These are phyloP conservation scores for Tilletia indica DNA, from an alignment of 1,284 basidiomycete genomes.

Conservation along the genomic window DNA sequence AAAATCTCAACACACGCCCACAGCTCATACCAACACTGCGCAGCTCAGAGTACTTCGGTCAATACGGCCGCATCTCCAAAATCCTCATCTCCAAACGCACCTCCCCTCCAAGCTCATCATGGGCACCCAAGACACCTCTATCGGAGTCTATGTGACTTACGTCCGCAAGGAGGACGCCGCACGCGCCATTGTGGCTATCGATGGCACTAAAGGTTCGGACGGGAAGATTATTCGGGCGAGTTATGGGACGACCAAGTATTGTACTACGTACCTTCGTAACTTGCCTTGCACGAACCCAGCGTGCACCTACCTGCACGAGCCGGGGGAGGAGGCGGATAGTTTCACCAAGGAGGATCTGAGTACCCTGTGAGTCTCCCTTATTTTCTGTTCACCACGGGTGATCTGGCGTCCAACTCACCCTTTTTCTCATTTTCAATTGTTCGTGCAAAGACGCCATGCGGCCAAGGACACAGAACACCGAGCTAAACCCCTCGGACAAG, in stretches of 20 bases:
- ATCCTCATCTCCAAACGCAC: slow-evolving; percentile 89
- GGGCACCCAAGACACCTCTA: slow-evolving; percentile 67
- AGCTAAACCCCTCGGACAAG: slow-evolving; percentile 35
- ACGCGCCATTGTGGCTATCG: slow-evolving; percentile 85
- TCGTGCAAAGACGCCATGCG: slow-evolving; percentile 47
- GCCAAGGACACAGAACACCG: slow-evolving; percentile 54
- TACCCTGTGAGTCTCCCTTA: slow-evolving; percentile 33
- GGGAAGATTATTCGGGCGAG: slow-evolving; percentile 71
- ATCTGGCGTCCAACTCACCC: background rate
- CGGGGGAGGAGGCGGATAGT: slow-evolving; percentile 96
- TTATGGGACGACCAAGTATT: slow-evolving; percentile 96
- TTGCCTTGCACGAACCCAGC: slow-evolving; percentile 79
- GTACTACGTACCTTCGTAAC: slow-evolving; percentile 89
- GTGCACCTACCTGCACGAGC: slow-evolving; percentile 94
- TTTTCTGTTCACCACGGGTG: background rate
- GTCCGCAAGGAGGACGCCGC: slow-evolving; percentile 92
- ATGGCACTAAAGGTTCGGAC: slow-evolving; percentile 68
- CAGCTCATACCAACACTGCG: slow-evolving; percentile 90
- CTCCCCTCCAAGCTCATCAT: slow-evolving; percentile 63
- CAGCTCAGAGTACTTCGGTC: slow-evolving; percentile 95
- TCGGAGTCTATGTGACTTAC: slow-evolving; percentile 95
- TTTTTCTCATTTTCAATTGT: too few species aligned
- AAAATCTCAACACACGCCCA: background rate
- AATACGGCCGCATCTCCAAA: slow-evolving; percentile 97
- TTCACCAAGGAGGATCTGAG: slow-evolving; percentile 59